Base-by-base conservation (phyloP, 805 yeast species). In the Cyberlindnera amylophila region DNA sequence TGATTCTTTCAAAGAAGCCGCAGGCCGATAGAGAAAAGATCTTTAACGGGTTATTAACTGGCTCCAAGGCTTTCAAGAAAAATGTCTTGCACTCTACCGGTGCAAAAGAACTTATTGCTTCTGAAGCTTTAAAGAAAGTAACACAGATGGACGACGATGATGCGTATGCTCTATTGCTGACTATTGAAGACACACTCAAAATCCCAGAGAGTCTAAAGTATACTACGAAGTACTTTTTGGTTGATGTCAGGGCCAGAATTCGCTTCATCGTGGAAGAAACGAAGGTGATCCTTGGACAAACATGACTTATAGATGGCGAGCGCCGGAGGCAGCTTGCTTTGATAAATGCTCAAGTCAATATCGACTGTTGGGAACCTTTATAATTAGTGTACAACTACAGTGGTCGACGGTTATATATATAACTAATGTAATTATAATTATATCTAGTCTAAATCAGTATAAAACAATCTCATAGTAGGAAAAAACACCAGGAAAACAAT, bases 61-160 rank as follows among this genome's bases (percentile, higher is more conserved):
- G 36, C 4, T 13, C 54, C 1, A 58, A 58, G 38, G 42, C 53
- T 3, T 57, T 58, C 39, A 46, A 45, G 38, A 52, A 38, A 16
- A 52, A 49, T 14, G 16, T 47, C 2, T 13, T 27, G 12, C 32
- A 24, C 16, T 33, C 36, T 18, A 18, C 27, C 5, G 21, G 34
- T 11, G 14, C 36, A 1, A 32, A 27, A 11, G 40, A 40, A 1
- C 17, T 19, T 1, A 3, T 42, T 4, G n/a, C 19, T 6, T 14
- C 26, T 2, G n/a, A 37, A 8, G 26, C 28, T n/a, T 18, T 21
- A 15, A 40, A 36, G 2, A 29, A 37, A 8, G 40, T 36, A 1
- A 23, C 31, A 8, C 36, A 39, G 7, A 38, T 37, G 8, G 41
- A 38, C 6, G 48, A 39, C 10, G 49, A 43, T 2, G 44, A 32